Evolutionary conservation across 257 asterid genomes (phyloP).

Genomic region (Solanum megistacrolobum): DNA sequence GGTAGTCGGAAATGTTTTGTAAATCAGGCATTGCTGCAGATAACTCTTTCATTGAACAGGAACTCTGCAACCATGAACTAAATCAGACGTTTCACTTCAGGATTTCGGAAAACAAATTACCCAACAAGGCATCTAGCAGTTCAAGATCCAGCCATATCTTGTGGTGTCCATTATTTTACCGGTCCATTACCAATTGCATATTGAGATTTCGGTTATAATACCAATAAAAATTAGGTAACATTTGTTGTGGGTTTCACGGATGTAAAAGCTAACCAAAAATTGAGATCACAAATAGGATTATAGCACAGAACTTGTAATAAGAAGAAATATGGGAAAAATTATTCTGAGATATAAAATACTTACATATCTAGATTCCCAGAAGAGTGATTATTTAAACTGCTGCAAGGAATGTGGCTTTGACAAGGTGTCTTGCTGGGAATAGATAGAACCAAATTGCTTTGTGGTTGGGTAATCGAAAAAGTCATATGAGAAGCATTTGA

Average conservation of each 20-base stretch:
- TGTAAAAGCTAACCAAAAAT: not conserved
- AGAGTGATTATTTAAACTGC: slow-evolving; percentile 11
- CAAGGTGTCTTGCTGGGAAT: slow-evolving; percentile 14
- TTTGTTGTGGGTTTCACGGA: not conserved
- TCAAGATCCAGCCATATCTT: not conserved
- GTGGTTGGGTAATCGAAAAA: not conserved
- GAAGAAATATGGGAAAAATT: not conserved
- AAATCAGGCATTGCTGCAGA: not conserved
- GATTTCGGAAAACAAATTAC: not conserved
- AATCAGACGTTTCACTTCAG: not conserved
- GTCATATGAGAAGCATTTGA: slow-evolving; percentile 2
- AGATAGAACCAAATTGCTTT: slow-evolving; percentile 9
- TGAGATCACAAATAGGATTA: not conserved
- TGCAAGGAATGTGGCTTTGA: slow-evolving; percentile 13
- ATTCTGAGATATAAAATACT: not conserved
- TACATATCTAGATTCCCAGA: slow-evolving; percentile 12
- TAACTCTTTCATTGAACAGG: not conserved
- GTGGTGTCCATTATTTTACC: not conserved
- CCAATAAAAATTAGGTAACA: not conserved
- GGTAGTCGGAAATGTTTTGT: not conserved
- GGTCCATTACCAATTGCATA: not conserved
- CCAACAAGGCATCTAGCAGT: not conserved
- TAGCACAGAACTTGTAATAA: not conserved
- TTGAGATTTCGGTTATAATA: not conserved
- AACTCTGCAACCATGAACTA: not conserved